Evolutionary conservation across 257 asterid genomes (phyloP).

Genomic region (Lithospermum erythrorhizon): DNA sequence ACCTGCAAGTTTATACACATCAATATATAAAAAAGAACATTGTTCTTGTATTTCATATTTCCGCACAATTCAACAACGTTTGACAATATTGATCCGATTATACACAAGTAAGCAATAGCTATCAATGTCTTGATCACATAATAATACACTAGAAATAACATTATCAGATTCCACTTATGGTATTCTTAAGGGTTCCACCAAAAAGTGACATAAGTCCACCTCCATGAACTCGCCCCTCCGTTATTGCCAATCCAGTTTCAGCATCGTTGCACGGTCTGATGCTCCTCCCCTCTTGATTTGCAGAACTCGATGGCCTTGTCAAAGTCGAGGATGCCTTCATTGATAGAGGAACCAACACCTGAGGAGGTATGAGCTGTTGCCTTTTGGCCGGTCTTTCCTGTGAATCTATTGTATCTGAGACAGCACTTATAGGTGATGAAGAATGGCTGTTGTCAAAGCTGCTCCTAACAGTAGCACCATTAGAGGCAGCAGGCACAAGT

Average conservation of each 20-base stretch:
- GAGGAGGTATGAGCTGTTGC: conserved; percentile 65
- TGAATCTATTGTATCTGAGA: conserved; percentile 39
- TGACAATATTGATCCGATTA: background rate
- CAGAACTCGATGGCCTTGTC: conserved; percentile 25
- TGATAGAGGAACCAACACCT: conserved; percentile 74
- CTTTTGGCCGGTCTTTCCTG: conserved; percentile 38
- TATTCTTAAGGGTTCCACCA: conserved; percentile 52
- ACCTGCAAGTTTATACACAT: too few relatives aligned
- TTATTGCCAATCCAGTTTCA: conserved; percentile 20
- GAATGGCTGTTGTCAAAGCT: conserved; percentile 33
- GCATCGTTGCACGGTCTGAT: conserved; percentile 8
- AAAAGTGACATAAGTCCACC: conserved; percentile 83
- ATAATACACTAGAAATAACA: background rate
- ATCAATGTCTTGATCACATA: background rate
- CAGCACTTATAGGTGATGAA: conserved; percentile 37
- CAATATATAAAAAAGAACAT: too few relatives aligned
- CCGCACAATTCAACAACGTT: too few relatives aligned
- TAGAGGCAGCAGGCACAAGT: conserved; percentile 36
- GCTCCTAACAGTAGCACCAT: conserved; percentile 12
- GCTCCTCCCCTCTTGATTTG: conserved; percentile 34
- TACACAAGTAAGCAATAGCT: background rate
- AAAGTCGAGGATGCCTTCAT: conserved; percentile 53
- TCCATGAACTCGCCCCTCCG: conserved; percentile 92
- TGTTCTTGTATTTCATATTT: too few relatives aligned
- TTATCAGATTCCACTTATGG: conserved; percentile 19